These are phyloP conservation scores for Senna tora DNA, from an alignment of 306 rosid species.

Conservation along the genomic window DNA sequence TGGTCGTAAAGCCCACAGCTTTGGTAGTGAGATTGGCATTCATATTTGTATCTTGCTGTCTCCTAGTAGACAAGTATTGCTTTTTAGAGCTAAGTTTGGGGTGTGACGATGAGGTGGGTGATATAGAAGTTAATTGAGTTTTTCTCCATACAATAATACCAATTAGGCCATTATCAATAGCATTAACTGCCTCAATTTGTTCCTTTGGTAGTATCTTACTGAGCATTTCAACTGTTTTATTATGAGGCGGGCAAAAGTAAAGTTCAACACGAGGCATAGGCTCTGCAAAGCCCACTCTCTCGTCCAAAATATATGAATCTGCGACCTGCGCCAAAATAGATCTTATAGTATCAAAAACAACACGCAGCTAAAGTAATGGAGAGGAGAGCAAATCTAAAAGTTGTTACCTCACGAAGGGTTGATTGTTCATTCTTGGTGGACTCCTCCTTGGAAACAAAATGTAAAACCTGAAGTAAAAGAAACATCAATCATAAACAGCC, in stretches of 20 bases:
- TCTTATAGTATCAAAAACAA: constrained; percentile 1
- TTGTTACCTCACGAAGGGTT: constrained; percentile 73
- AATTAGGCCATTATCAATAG: constrained; percentile 87
- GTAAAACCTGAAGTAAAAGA: constrained; percentile 61
- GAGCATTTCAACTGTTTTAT: constrained; percentile 76
- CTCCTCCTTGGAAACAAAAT: constrained; percentile 62
- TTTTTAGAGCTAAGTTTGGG: constrained; percentile 77
- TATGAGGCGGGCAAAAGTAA: constrained; percentile 89
- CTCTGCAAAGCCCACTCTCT: constrained; percentile 91
- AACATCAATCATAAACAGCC: background rate
- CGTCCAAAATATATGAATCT: constrained; percentile 74
- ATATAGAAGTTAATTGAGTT: constrained; percentile 62
- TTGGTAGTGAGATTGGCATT: constrained; percentile 48
- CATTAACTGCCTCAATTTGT: constrained; percentile 72
- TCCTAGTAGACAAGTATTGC: constrained; percentile 63
- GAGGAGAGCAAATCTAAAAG: background rate
- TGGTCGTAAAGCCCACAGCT: constrained; percentile 36
- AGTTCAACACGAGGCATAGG: constrained; percentile 81
- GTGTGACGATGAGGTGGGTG: constrained; percentile 76
- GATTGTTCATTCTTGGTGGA: constrained; percentile 52
- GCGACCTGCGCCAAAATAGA: constrained; percentile 55
- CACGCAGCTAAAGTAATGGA: background rate
- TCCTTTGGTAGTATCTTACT: constrained; percentile 72
- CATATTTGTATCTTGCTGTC: constrained; percentile 60
- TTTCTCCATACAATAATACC: constrained; percentile 98